Evolutionary conservation across 2,329 filamentous ascomycete genomes (phyloP).

Genomic region (Triangularia verruculosa): DNA sequence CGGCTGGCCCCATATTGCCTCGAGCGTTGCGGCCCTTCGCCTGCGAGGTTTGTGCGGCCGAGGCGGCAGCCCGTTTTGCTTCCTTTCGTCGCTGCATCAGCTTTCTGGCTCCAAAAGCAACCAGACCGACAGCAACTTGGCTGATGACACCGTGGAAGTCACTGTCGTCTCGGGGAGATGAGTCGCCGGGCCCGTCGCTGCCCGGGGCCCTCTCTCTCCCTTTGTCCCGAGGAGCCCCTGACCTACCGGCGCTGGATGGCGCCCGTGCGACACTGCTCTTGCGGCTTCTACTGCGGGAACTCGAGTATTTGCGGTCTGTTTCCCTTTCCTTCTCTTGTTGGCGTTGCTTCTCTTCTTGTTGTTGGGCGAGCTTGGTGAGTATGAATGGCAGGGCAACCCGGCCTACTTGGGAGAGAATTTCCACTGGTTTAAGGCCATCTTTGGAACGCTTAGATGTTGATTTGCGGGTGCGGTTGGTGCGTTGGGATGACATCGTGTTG

Average conservation of each 20-base stretch:
- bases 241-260: background rate
- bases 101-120: constrained; percentile 24
- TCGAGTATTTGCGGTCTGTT: background rate
- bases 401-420: constrained; percentile 24
- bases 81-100: constrained; percentile 21
- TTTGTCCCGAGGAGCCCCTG: background rate
- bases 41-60: background rate
- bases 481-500: constrained; percentile 1
- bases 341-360: constrained; percentile 6
- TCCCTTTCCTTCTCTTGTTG: constrained; percentile 4
- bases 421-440: constrained; percentile 8
- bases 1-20: background rate
- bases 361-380: constrained; percentile 21
- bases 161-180: background rate
- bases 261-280: background rate
- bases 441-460: background rate
- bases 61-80: constrained; percentile 11
- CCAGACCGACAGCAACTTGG: constrained; percentile 25
- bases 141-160: constrained; percentile 24
- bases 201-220: background rate
- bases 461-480: background rate
- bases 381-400: constrained; percentile 23
- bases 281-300: constrained; percentile 7
- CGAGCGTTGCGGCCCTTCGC: background rate
- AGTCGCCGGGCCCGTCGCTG: background rate